Evolutionary conservation across 176 grass and related monocot genomes (phyloP), one percentile per base, ranked within the genome.

Genomic region (Oryza australiensis): DNA sequence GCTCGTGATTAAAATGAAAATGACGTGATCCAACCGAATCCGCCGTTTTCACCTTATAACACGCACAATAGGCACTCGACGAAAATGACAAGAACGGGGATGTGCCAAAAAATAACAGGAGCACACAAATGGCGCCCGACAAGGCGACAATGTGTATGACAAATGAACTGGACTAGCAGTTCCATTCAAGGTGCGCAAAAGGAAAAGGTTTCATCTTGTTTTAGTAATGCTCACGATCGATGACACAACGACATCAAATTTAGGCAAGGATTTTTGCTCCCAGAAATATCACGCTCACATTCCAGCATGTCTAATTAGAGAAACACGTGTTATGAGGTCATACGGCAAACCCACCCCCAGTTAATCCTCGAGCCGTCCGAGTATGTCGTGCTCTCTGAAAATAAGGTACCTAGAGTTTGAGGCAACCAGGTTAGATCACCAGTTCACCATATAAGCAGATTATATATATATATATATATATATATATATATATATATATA

Each of bases 331-430:
- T 24, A 59, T 71, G 5, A 42, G 32, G 64, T 63, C 5, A 4
- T 69, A n/a, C n/a, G n/a, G 40, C 24, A 5, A 7, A 41, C 24
- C 24, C 4, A 46, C 12, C 45, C 12, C 2, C 5, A 65, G 45
- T 77, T 76, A 91, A 1, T 88, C 82, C 63, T 88, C 85, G 15
- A 91, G 82, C 62, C 78, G 76, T 27, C 85, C 85, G 60, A 85
- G 71, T 68, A 91, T 91, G 73, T 91, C 89, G 3, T 88, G 71
- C 86, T 91, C 89, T 82, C 85, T 81, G 38, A 80, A 91, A 66
- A 91, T 66, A 64, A 84, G 66, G 77, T 85, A 91, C 89, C 89
- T 85, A 77, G 26, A 60, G 34, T 22, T 45, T 42, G 33, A 86
- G 67, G 43, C 12, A 72, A 40, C 33, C 76, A 70, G 37, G 51